Evolutionary conservation across 306 rosid species (phyloP), one percentile per base, ranked within the genome.

Genomic region (Cucumis hystrix): DNA sequence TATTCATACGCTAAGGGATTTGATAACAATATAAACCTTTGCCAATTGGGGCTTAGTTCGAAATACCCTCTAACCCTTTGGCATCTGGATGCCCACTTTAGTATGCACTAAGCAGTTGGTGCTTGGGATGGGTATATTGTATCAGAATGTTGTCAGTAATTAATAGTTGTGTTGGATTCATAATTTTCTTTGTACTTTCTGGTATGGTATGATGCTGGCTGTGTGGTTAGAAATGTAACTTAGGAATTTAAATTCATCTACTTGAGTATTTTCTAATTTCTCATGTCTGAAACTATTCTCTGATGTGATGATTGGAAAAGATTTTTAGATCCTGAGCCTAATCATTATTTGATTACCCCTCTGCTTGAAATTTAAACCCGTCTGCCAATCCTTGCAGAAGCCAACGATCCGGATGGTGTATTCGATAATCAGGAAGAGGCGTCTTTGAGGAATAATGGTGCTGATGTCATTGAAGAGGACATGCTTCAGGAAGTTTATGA

Each of bases 401-500:
- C 74, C 43, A 77, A 66, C 33, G 74, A 70, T 74, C 43, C 76
- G 40, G 89, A 83, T 30, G 88, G 74, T 73, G 67, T 75, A 80
- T 79, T 73, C 58, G 84, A 82, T 63, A 79, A 83, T 49, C 87
- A 75, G 73, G 82, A 66, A 28, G 87, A 80, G 8, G 45, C 82
- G 58, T 83, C 86, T 85, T 83, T 82, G 49, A 86, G 79, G 82
- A 74, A 87, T 64, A 82, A 77, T 47, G 87, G 82, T 69, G 88
- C 62, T 76, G 83, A 90, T 62, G 82, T 79, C 85, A 28, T 77
- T 63, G 86, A 81, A 86, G 92, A 91, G 65, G 85, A 89, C 60
- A 80, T 92, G 86, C 80, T 88, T 70, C 75, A 85, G 59, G 96
- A 92, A 76, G 76, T 86, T 40, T 88, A 74, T 28, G 85, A 88